phyloP scores from a whole-genome alignment of 164 flowering plant genomes.

The Euptelea pleiosperma region DNA sequence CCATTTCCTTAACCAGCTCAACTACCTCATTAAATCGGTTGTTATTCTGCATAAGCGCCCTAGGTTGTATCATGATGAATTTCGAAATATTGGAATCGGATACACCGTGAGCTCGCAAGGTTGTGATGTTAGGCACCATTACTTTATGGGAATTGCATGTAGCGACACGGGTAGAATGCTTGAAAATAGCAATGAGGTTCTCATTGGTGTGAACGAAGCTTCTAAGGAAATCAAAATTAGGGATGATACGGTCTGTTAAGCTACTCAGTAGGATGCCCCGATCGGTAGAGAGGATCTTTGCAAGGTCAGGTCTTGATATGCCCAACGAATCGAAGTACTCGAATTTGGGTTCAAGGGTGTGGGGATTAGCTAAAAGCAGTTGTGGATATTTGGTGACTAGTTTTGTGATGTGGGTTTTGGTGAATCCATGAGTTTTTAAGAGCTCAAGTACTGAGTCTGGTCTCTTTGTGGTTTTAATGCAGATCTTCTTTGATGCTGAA shows the following conservation, averaged over 20 bases:
- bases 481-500: neutral
- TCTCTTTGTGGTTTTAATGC: neutral
- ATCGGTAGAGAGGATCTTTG: neutral
- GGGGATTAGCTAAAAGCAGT: neutral
- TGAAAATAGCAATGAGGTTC: neutral
- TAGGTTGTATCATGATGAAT: neutral
- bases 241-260: neutral
- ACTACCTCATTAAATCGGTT: neutral
- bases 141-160: neutral
- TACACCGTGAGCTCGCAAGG: constrained; percentile 4
- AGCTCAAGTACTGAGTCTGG: neutral
- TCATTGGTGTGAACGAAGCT: neutral
- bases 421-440: neutral
- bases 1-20: neutral
- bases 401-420: neutral
- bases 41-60: neutral
- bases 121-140: constrained; percentile 5
- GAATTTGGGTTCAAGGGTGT: neutral
- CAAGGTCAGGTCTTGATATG: constrained; percentile 3
- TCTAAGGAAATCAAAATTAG: neutral
- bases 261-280: neutral
- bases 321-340: constrained; percentile 4
- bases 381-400: neutral
- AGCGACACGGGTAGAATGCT: neutral
- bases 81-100: constrained; percentile 2